Conservation (phyloP, 441 rosid genomes). For the Bruguiera hainesii region DNA sequence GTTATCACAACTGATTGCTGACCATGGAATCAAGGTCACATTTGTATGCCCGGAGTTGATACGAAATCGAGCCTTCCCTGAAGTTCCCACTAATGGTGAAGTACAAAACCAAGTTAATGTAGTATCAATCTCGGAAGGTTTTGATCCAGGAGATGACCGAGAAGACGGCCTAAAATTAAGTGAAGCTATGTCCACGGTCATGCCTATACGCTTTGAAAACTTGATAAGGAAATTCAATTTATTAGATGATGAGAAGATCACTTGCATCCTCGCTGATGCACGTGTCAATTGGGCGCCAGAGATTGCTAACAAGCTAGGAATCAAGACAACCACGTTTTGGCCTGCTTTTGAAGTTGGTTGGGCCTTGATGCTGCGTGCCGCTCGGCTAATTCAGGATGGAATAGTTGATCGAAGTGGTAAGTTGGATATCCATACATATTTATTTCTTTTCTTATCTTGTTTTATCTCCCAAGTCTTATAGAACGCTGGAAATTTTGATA, state of each 20-base stretch:
- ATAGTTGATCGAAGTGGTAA: constrained; percentile 15
- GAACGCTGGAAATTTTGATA: not conserved
- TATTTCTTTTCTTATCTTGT: not conserved
- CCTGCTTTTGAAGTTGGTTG: constrained; percentile 34
- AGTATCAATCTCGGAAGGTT: too few relatives aligned
- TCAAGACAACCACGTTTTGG: constrained; percentile 40
- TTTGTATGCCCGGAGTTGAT: constrained; percentile 45
- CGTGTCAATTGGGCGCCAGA: constrained; percentile 23
- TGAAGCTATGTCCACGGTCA: constrained; percentile 41
- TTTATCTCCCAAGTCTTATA: not conserved
- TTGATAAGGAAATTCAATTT: constrained; percentile 23
- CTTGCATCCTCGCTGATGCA: constrained; percentile 23
- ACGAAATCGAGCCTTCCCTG: constrained; percentile 23
- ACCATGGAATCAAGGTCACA: constrained; percentile 58
- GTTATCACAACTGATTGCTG: constrained; percentile 57
- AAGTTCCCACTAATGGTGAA: too few relatives aligned
- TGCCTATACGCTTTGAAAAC: constrained; percentile 43
- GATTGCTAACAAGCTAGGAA: constrained; percentile 42
- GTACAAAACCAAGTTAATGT: too few relatives aligned
- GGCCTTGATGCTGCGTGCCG: constrained; percentile 10
- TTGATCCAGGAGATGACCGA: too few relatives aligned
- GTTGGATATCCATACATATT: constrained; percentile 5
- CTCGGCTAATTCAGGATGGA: constrained; percentile 23
- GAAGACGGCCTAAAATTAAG: constrained; percentile 22
- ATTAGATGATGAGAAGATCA: constrained; percentile 13